Percentiles rank a stretch among this genome's conserved stretches.
Conservation (phyloP, 352 stramenopile species). For the Globisporangium barbulae region DNA sequence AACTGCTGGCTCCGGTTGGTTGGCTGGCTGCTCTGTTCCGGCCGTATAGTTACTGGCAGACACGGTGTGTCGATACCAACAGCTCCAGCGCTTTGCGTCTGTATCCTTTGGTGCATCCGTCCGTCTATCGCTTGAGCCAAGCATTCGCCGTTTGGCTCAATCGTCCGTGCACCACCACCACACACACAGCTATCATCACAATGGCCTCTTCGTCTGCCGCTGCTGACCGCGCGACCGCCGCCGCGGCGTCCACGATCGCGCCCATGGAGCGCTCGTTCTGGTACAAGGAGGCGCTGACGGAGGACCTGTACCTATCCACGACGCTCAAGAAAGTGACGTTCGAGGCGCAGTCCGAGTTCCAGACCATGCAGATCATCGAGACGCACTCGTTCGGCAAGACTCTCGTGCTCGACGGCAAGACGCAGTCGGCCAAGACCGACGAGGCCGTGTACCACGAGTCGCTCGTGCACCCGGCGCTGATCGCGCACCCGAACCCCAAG, state of each 20-base stretch:
- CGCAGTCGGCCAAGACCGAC: slow-evolving; percentile 91
- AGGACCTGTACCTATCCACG: slow-evolving; percentile 88
- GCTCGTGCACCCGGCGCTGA: slow-evolving; percentile 92
- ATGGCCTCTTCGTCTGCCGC: slow-evolving; percentile 9
- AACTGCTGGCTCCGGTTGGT: slow-evolving; percentile 14
- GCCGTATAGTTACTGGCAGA: slow-evolving; percentile 5
- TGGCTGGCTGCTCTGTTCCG: not conserved
- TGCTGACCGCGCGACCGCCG: slow-evolving; percentile 20
- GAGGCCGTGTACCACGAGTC: slow-evolving; percentile 95
- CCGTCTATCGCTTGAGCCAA: not conserved
- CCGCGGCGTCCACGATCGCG: slow-evolving; percentile 32
- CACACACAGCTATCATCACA: not conserved
- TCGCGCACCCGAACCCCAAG: slow-evolving; percentile 85
- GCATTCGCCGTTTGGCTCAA: slow-evolving; percentile 7
- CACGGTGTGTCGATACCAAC: not conserved
- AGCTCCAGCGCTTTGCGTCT: not conserved
- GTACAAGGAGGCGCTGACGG: slow-evolving; percentile 88
- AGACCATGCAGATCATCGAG: slow-evolving; percentile 94
- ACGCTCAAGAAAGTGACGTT: slow-evolving; percentile 88
- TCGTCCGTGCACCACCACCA: slow-evolving; percentile 4
- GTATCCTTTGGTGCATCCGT: slow-evolving; percentile 8
- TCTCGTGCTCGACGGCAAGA: slow-evolving; percentile 95
- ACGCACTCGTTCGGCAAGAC: slow-evolving; percentile 92
- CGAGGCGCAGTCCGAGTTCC: slow-evolving; percentile 87
- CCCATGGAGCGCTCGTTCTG: slow-evolving; percentile 70